A percentile compares a stretch with the other conserved stretches of the same genome.
phyloP scores from a whole-genome alignment of 768 basidiomycete genomes.

The Pulveroboletus sp. region DNA sequence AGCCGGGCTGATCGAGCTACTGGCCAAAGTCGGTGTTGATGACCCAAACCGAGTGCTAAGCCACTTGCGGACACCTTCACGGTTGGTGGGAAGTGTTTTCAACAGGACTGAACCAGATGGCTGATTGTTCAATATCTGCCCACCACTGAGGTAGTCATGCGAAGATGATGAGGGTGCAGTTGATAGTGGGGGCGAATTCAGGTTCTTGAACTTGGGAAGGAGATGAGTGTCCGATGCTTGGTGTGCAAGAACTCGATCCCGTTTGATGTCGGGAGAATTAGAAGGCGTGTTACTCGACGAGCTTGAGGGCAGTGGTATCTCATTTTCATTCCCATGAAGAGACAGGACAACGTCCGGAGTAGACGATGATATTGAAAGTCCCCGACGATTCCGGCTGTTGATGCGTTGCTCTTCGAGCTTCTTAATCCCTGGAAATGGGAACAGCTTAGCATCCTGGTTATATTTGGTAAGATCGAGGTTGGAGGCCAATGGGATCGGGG shows the following conservation, averaged over 20 bases:
- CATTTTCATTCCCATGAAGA: slow-evolving; percentile 42
- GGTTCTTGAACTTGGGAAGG: slow-evolving; percentile 45
- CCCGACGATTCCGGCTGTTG: slow-evolving; percentile 49
- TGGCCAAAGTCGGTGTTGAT: slow-evolving; percentile 36
- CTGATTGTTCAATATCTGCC: slow-evolving; percentile 25
- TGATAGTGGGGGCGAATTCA: slow-evolving; percentile 38
- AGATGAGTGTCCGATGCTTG: slow-evolving; percentile 68
- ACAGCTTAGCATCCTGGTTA: slow-evolving; percentile 65
- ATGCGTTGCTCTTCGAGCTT: slow-evolving; percentile 67
- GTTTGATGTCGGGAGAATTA: slow-evolving; percentile 45
- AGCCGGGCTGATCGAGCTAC: slow-evolving; percentile 33
- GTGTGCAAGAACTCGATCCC: slow-evolving; percentile 62
- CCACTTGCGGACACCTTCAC: slow-evolving; percentile 81
- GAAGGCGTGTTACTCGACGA: slow-evolving; percentile 49
- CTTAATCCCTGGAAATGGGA: slow-evolving; percentile 86
- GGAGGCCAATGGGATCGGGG: slow-evolving; percentile 75
- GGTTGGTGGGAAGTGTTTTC: slow-evolving; percentile 60
- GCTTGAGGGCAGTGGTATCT: slow-evolving; percentile 38
- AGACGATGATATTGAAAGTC: slow-evolving; percentile 44
- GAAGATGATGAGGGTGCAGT: slow-evolving; percentile 44
- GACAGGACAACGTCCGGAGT: slow-evolving; percentile 45
- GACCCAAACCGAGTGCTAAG: slow-evolving; percentile 55
- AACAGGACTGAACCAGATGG: slow-evolving; percentile 34
- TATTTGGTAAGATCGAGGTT: slow-evolving; percentile 69
- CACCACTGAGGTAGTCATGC: slow-evolving; percentile 46